Evolutionary conservation across 2,329 filamentous ascomycete species (phyloP).

Genomic region (Penicillium sp.): DNA sequence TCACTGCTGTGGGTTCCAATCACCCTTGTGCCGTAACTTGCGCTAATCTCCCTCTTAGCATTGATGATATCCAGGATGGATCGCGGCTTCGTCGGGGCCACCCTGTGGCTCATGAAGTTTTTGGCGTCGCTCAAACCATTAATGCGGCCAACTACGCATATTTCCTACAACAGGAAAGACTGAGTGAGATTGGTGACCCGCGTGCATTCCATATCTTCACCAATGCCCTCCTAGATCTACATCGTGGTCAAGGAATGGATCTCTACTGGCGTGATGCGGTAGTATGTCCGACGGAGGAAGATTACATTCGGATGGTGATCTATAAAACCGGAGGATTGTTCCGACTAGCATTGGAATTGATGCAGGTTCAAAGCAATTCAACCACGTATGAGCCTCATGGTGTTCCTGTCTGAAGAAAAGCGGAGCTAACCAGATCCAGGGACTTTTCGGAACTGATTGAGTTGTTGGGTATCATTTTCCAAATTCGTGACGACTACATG

Average conservation of each 20-base stretch:
- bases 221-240: neutral
- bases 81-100: neutral
- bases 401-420: neutral
- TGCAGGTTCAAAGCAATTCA: neutral
- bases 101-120: neutral
- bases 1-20: neutral
- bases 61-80: neutral
- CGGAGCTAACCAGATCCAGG: neutral
- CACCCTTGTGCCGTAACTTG: neutral
- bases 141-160: neutral
- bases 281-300: neutral
- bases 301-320: neutral
- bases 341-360: conserved; percentile 2
- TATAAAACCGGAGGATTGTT: neutral
- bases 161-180: neutral
- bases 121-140: neutral
- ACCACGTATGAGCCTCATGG: neutral
- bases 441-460: neutral
- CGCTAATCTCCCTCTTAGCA: neutral
- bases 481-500: neutral
- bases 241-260: neutral
- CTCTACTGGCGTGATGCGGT: conserved; percentile 2
- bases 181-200: neutral
- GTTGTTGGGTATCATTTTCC: neutral
- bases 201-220: neutral